Evolutionary conservation across 2,329 filamentous ascomycete species (phyloP).

Genomic region (Alternaria triticimaculans): DNA sequence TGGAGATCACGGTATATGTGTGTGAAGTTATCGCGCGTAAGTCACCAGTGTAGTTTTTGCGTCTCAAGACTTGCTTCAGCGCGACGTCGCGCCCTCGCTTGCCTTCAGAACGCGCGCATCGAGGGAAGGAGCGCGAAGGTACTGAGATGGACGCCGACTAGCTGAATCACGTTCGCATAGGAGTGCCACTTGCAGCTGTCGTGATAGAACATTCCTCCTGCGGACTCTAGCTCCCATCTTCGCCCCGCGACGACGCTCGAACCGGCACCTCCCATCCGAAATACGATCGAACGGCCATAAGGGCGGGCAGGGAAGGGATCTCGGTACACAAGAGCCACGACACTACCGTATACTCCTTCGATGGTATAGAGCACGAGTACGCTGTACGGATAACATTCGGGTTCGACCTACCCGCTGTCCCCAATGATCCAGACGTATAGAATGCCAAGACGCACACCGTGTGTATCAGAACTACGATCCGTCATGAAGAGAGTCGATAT

Average conservation of each 20-base stretch:
- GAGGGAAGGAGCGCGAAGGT: not conserved
- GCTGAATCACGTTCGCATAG: not conserved
- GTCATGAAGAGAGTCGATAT: not conserved
- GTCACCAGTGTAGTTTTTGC: not conserved
- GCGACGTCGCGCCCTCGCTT: not conserved
- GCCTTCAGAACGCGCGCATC: slow-evolving; percentile 3
- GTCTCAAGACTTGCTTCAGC: slow-evolving; percentile 13
- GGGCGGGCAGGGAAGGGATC: not conserved
- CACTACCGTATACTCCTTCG: not conserved
- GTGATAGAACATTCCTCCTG: not conserved
- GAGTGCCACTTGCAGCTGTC: not conserved
- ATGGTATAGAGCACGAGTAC: not conserved
- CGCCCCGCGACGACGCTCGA: not conserved
- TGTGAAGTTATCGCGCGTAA: not conserved
- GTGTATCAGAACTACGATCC: not conserved
- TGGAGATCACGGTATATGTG: slow-evolving; percentile 12
- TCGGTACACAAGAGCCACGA: not conserved
- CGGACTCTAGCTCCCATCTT: not conserved
- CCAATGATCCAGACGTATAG: no score
- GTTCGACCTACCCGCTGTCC: not conserved
- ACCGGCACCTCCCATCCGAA: not conserved
- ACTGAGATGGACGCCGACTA: not conserved
- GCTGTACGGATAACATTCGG: not conserved
- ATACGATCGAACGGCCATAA: not conserved
- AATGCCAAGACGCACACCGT: not conserved